Evolutionary conservation across 169 alveolate species (phyloP), one percentile per base, ranked within the genome.

Genomic region (Toxoplasma gondii): DNA sequence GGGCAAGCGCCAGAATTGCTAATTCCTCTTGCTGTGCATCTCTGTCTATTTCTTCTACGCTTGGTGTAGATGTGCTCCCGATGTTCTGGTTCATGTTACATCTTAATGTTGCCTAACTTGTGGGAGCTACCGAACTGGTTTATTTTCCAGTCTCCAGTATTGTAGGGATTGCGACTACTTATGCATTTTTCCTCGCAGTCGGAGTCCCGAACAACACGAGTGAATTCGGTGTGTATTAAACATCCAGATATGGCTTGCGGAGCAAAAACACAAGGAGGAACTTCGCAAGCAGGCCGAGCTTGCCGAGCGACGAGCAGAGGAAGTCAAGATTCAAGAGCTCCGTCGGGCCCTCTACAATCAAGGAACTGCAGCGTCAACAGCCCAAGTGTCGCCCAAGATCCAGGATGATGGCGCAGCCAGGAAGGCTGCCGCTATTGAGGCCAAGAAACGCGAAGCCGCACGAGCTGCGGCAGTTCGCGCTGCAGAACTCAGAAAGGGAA

Each of bases 301-400:
- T 94, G 95, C 97, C 53, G 99, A 99, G 97, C 98, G 98, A 95
- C 98, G 99, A 84, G 99, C 98, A 94, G 99, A 99, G 96, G 99
- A 99, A 96, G 96, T 97, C 92, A 98, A 98, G 92, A 97, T 98
- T 49, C 98, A 98, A 94, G 98, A 97, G 91, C 96, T 99, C 93
- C 98, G 98, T 95, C 96, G 97, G 58, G 98, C 97, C 87, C 91
- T 98, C 91, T 87, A 97, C 53, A 81, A 87, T 29, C 90, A 82
- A 45, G 93, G 82, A 9, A 53, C 82, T 39, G 49, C 82, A 54
- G 84, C 54, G 24, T 17, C 84, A 67, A 38, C 27, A 41, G 22
- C 91, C 29, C 91, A 64, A 0, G 81, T 34, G 39, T 31, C 69
- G 64, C 64, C 82, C 5, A 67, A 58, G 58, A 43, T 45, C 34